phyloP scores from a whole-genome alignment of 2,329 filamentous ascomycete genomes.

The Aurifilum marmelostoma region DNA sequence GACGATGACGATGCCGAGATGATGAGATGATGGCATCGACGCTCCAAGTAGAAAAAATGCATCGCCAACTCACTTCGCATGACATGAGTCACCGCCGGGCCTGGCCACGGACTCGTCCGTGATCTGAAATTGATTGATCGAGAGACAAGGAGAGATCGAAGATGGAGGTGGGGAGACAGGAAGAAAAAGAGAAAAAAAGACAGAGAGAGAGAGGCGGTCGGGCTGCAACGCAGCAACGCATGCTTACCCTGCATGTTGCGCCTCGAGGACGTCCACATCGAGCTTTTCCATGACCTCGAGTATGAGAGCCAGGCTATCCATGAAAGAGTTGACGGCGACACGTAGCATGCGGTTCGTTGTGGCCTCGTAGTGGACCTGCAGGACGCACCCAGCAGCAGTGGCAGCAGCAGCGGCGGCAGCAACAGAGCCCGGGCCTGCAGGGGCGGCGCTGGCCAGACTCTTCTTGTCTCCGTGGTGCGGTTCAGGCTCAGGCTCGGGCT shows the following conservation, averaged over 20 bases:
- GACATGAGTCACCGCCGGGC: constrained; percentile 4
- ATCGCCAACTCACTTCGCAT: constrained; percentile 5
- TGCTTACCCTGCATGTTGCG: constrained; percentile 24
- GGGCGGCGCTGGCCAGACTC: background rate
- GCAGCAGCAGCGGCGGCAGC: constrained; percentile 6
- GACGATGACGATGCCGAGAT: background rate
- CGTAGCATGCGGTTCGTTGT: constrained; percentile 96
- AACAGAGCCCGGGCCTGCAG: background rate
- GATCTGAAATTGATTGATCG: background rate
- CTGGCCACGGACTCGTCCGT: background rate
- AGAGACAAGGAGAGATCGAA: background rate
- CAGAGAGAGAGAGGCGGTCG: background rate
- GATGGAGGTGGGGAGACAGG: background rate
- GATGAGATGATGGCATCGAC: background rate
- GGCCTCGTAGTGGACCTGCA: constrained; percentile 79
- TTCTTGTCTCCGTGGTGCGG: background rate
- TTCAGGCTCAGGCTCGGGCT: background rate
- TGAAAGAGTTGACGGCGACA: constrained; percentile 94
- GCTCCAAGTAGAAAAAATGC: background rate
- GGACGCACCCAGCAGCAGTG: constrained; percentile 47
- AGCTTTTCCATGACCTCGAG: constrained; percentile 89
- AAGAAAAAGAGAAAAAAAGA: background rate
- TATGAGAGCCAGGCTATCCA: constrained; percentile 85
- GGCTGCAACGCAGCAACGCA: background rate
- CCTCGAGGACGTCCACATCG: constrained; percentile 76